A percentile compares a stretch with the other conserved stretches of the same genome.
Conservation (phyloP, 257 asterid species). For the Solanum gandarillasii region DNA sequence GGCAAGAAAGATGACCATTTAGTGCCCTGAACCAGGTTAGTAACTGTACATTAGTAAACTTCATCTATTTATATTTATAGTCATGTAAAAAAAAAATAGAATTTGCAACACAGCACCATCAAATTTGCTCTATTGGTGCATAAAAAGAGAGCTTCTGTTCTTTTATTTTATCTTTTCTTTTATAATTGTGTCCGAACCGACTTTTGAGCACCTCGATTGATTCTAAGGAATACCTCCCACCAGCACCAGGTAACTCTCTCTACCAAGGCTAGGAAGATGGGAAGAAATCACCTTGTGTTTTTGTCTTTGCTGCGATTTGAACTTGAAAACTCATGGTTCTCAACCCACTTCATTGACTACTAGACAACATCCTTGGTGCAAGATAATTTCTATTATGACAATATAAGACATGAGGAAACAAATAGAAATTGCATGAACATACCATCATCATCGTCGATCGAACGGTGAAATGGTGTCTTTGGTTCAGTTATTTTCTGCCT, state of each 20-base stretch:
- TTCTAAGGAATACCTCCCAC: background rate
- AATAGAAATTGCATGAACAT: slow-evolving; percentile 2
- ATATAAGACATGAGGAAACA: background rate
- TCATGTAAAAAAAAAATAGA: background rate
- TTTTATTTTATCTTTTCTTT: background rate
- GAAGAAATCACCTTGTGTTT: background rate
- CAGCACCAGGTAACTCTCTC: background rate
- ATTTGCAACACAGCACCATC: background rate
- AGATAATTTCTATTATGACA: background rate
- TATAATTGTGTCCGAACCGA: background rate
- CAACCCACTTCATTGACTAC: background rate
- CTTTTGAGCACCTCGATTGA: background rate
- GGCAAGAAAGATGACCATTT: background rate
- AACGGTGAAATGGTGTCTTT: slow-evolving; percentile 90
- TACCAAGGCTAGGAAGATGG: background rate
- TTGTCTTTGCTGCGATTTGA: background rate
- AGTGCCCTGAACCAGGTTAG: background rate
- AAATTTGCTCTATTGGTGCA: background rate
- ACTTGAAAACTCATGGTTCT: background rate
- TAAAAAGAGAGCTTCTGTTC: background rate
- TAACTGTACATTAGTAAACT: background rate
- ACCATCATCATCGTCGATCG: slow-evolving; percentile 66
- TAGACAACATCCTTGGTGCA: background rate
- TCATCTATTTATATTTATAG: background rate
- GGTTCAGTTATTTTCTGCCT: slow-evolving; percentile 97